Conservation (phyloP, 2,329 filamentous ascomycete genomes). For the Talaromyces islandicus region DNA sequence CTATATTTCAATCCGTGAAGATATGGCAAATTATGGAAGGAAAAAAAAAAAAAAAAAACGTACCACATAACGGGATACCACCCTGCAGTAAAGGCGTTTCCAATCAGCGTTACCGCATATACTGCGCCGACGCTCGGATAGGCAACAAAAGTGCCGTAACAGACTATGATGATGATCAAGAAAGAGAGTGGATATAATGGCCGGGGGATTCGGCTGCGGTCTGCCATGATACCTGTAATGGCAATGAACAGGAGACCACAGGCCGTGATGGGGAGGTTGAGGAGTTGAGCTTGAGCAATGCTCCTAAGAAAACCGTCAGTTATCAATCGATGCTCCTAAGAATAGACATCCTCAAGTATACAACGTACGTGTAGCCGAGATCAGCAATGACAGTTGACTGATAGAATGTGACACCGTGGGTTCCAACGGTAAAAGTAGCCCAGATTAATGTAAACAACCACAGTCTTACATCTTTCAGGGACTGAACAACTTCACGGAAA, state of each 20-base stretch:
- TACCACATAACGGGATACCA: conserved; percentile 48
- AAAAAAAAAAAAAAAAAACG: not conserved
- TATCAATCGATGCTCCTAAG: too few species aligned
- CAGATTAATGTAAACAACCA: conserved; percentile 44
- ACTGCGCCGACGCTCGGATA: conserved; percentile 43
- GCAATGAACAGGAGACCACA: conserved; percentile 39
- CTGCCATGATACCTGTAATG: conserved; percentile 37
- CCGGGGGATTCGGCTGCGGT: conserved; percentile 38
- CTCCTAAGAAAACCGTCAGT: conserved; percentile 20
- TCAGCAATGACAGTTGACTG: conserved; percentile 38
- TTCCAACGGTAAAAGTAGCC: conserved; percentile 44
- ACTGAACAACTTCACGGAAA: conserved; percentile 31
- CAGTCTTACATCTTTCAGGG: conserved; percentile 35
- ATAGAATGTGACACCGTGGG: conserved; percentile 39
- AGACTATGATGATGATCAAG: conserved; percentile 38
- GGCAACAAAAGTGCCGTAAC: conserved; percentile 41
- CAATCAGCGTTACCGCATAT: conserved; percentile 44
- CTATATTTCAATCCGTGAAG: not conserved
- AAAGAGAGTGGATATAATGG: conserved; percentile 42
- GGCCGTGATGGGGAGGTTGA: conserved; percentile 45
- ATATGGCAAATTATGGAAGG: not conserved
- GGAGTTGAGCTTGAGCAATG: conserved; percentile 44
- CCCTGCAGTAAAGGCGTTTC: conserved; percentile 35
- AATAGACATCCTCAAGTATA: too few species aligned
- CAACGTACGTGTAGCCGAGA: conserved; percentile 36